Conservation (phyloP, 768 basidiomycete species). For the Termitomyces sp. region DNA sequence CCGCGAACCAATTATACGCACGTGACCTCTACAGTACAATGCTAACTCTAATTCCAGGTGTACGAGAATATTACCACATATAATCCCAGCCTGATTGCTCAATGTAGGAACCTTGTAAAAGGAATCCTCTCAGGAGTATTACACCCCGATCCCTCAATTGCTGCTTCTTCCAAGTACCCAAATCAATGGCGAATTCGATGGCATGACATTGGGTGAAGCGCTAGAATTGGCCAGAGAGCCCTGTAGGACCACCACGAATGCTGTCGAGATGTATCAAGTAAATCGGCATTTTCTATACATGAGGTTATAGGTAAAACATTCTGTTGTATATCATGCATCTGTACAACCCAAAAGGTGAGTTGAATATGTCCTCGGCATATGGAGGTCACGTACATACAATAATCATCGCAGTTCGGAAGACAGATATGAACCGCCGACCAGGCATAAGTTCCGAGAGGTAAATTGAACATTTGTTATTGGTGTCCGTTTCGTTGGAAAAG, state of each 20-base stretch:
- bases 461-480: conserved; percentile 91
- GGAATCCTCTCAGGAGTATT: background rate
- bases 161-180: background rate
- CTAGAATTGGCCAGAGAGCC: background rate
- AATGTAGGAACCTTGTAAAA: background rate
- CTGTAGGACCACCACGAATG: background rate
- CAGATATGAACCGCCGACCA: conserved; percentile 76
- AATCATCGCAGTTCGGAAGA: conserved; percentile 48
- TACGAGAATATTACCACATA: background rate
- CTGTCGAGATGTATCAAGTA: background rate
- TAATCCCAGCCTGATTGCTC: background rate
- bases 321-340: conserved; percentile 2
- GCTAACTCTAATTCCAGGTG: background rate
- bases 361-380: background rate
- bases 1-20: conserved; percentile 14
- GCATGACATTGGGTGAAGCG: background rate
- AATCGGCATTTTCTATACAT: background rate
- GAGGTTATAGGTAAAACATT: background rate
- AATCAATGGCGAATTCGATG: background rate
- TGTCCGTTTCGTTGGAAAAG: conserved; percentile 94
- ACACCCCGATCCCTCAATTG: too few relatives aligned
- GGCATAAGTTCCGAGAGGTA: conserved; percentile 89
- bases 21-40: conserved; percentile 2
- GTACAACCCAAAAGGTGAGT: background rate
- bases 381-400: background rate